phyloP scores from a whole-genome alignment of 257 asterid species.

The Ocimum tenuiflorum region DNA sequence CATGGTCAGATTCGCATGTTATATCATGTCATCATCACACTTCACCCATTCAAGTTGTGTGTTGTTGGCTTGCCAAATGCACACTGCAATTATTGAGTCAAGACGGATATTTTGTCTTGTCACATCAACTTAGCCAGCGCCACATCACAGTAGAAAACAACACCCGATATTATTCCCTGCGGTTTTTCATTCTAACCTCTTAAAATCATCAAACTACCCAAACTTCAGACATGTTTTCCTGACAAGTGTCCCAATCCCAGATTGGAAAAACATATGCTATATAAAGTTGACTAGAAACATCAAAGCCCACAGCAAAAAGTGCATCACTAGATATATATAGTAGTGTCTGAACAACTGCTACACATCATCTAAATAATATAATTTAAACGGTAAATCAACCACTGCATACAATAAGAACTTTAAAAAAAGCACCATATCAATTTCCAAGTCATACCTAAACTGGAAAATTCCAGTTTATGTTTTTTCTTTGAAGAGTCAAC shows the following conservation, averaged over 20 bases:
- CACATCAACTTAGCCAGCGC: conserved; percentile 19
- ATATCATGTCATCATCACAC: conserved; percentile 29
- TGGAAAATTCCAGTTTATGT: conserved; percentile 52
- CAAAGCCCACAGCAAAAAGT: conserved; percentile 26
- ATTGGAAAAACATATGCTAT: conserved; percentile 23
- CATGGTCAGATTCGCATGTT: conserved; percentile 36
- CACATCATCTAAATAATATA: not conserved
- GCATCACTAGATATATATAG: conserved; percentile 40
- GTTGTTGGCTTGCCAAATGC: conserved; percentile 27
- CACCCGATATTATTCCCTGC: conserved; percentile 20
- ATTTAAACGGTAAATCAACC: not conserved
- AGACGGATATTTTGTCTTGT: conserved; percentile 27
- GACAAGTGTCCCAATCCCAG: conserved; percentile 43
- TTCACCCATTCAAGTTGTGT: conserved; percentile 17
- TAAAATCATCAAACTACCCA: conserved; percentile 26
- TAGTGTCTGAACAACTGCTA: conserved; percentile 16
- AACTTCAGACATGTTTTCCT: conserved; percentile 23
- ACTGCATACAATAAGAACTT: not conserved
- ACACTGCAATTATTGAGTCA: conserved; percentile 34
- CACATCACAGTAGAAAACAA: conserved; percentile 15
- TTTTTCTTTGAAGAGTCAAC: conserved; percentile 61
- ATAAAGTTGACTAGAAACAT: conserved; percentile 33
- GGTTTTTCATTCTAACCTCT: conserved; percentile 5
- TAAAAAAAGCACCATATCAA: not conserved
- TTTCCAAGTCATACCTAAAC: conserved; percentile 40